A percentile compares a stretch with the other conserved stretches of the same genome.
Evolutionary conservation across 768 basidiomycete species (phyloP).

Genomic region (Sistotremastrum suecicum): DNA sequence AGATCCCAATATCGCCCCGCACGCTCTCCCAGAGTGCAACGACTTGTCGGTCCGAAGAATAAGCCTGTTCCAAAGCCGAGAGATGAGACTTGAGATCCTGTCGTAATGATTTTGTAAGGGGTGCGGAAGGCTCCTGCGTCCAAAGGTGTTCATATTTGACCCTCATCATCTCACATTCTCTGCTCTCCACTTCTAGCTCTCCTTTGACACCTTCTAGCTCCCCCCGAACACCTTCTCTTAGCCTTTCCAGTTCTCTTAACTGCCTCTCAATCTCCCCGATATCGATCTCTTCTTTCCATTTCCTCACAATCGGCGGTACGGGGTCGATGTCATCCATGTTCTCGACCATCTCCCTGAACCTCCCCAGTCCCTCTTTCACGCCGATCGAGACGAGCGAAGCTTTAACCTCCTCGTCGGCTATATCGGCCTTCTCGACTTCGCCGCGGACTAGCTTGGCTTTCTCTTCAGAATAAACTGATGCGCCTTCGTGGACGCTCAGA

Average conservation of each 20-base stretch:
- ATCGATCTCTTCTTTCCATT: conserved; percentile 62
- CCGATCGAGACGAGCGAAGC: conserved; percentile 74
- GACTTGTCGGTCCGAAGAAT: conserved; percentile 67
- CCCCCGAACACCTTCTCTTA: conserved; percentile 40
- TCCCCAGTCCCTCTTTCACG: conserved; percentile 51
- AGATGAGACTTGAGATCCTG: conserved; percentile 70
- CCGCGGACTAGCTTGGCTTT: conserved; percentile 88
- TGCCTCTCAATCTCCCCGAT: conserved; percentile 59
- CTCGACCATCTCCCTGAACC: conserved; percentile 59
- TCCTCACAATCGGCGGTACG: conserved; percentile 53
- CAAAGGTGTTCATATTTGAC: conserved; percentile 80
- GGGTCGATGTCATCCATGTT: conserved; percentile 38
- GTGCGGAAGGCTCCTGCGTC: conserved; percentile 74
- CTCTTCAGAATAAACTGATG: conserved; percentile 94
- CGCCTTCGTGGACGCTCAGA: conserved; percentile 88
- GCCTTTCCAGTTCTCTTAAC: conserved; percentile 40
- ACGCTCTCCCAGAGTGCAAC: conserved; percentile 57
- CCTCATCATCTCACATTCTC: conserved; percentile 79
- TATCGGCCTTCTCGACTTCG: conserved; percentile 80
- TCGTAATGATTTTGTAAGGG: conserved; percentile 53
- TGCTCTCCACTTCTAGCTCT: conserved; percentile 69
- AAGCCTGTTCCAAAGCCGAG: conserved; percentile 60
- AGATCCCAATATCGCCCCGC: conserved; percentile 43
- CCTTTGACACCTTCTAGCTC: conserved; percentile 49
- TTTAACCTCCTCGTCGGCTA: conserved; percentile 64